These are phyloP conservation scores for Aspergillus glaucus DNA, from an alignment of 2,329 filamentous ascomycete species.

Conservation along the genomic window DNA sequence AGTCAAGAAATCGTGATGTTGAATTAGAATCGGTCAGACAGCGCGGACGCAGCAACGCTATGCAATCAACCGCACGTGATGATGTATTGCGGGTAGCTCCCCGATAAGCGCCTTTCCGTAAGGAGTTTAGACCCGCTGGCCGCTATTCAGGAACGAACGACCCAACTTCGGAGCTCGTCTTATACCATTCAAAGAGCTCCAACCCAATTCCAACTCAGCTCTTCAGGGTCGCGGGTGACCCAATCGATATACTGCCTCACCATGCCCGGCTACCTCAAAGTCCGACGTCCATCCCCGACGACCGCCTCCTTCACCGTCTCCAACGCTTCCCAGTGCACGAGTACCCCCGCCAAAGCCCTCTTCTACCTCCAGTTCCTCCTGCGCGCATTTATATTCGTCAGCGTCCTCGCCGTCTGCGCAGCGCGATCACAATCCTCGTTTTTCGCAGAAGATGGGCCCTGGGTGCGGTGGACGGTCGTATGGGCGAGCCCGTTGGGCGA, in stretches of 20 bases:
- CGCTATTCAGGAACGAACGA: not conserved
- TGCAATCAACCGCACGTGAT: conserved; percentile 19
- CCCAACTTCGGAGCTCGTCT: not conserved
- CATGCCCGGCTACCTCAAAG: conserved; percentile 54
- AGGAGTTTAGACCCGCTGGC: not conserved
- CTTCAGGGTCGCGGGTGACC: too few relatives aligned
- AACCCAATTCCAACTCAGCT: not conserved
- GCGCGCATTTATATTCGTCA: conserved; percentile 39
- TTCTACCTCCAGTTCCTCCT: conserved; percentile 41
- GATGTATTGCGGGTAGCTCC: conserved; percentile 8
- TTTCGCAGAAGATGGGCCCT: conserved; percentile 19
- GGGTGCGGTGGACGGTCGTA: conserved; percentile 24
- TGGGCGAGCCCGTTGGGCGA: conserved; percentile 30
- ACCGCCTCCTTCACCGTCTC: conserved; percentile 92
- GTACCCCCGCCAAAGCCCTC: conserved; percentile 40
- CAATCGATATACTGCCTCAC: not conserved
- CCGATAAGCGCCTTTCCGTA: conserved; percentile 1
- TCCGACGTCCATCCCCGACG: conserved; percentile 63
- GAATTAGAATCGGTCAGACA: conserved; percentile 14
- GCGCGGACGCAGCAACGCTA: conserved; percentile 9
- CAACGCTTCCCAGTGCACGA: conserved; percentile 56
- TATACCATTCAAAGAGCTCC: not conserved
- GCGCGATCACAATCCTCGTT: conserved; percentile 26
- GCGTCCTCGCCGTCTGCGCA: conserved; percentile 32
- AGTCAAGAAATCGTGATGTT: conserved; percentile 5